Conservation (phyloP, 2,329 filamentous ascomycete species). For the Akanthomyces muscarius region DNA sequence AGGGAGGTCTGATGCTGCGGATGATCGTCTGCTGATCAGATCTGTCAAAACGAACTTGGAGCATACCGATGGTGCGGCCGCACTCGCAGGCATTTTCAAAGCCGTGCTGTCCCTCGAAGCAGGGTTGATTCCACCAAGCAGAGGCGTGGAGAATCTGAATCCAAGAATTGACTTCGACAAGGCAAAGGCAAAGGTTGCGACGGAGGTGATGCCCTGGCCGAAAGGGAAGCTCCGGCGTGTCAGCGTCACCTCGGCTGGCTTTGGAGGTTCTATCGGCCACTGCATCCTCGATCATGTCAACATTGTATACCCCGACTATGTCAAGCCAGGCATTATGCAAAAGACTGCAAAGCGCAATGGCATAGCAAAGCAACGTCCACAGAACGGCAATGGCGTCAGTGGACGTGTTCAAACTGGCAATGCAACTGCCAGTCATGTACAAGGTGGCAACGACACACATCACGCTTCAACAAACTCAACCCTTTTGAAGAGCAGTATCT, state of each 20-base stretch:
- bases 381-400: background rate
- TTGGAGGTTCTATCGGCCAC: background rate
- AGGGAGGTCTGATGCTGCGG: no score
- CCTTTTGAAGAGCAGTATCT: background rate
- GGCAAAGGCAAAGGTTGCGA: conserved; percentile 16
- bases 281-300: background rate
- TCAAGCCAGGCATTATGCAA: background rate
- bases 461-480: no score
- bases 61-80: conserved; percentile 25
- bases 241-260: background rate
- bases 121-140: conserved; percentile 17
- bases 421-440: no score
- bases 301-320: background rate
- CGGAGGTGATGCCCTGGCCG: conserved; percentile 10
- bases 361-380: background rate
- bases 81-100: conserved; percentile 27
- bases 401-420: background rate
- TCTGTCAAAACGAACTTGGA: conserved; percentile 29
- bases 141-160: conserved; percentile 23
- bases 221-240: background rate
- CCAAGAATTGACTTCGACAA: conserved; percentile 24
- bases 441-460: no score
- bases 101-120: conserved; percentile 23
- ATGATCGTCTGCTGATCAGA: conserved; percentile 22
- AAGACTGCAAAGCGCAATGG: no score